Conservation (phyloP, 1,284 basidiomycete genomes). For the Ceratobasidium papillatum region DNA sequence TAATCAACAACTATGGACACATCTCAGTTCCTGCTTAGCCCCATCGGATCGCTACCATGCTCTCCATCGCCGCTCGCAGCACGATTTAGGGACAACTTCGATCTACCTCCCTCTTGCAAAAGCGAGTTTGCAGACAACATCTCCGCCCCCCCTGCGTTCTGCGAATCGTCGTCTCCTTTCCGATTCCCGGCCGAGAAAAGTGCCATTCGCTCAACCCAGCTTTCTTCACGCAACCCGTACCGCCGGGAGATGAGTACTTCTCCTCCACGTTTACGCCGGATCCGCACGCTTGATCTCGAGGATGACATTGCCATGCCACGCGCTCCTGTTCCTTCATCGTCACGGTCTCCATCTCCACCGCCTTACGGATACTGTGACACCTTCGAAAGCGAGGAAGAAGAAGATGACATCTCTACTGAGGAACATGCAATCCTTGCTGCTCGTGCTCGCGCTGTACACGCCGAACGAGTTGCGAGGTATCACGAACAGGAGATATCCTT, state of each 20-base stretch:
- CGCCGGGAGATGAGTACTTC: constrained; percentile 31
- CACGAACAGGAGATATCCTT: constrained; percentile 34
- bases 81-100: constrained; percentile 37
- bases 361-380: constrained; percentile 35
- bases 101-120: constrained; percentile 34
- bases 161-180: constrained; percentile 28
- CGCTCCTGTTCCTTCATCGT: background rate
- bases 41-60: constrained; percentile 38
- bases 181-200: constrained; percentile 30
- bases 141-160: constrained; percentile 34
- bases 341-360: constrained; percentile 31
- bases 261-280: constrained; percentile 28
- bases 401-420: constrained; percentile 29
- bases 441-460: constrained; percentile 28
- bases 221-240: constrained; percentile 25
- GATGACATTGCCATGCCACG: constrained; percentile 2
- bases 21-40: constrained; percentile 39
- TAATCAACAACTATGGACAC: constrained; percentile 34
- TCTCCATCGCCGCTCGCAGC: constrained; percentile 35
- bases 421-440: constrained; percentile 37
- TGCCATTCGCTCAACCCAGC: constrained; percentile 4
- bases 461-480: constrained; percentile 29
- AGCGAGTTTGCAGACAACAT: constrained; percentile 39
- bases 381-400: constrained; percentile 28
- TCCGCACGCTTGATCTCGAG: constrained; percentile 40